phyloP scores from a whole-genome alignment of 2,329 filamentous ascomycete genomes.

The Claviceps arundinis region DNA sequence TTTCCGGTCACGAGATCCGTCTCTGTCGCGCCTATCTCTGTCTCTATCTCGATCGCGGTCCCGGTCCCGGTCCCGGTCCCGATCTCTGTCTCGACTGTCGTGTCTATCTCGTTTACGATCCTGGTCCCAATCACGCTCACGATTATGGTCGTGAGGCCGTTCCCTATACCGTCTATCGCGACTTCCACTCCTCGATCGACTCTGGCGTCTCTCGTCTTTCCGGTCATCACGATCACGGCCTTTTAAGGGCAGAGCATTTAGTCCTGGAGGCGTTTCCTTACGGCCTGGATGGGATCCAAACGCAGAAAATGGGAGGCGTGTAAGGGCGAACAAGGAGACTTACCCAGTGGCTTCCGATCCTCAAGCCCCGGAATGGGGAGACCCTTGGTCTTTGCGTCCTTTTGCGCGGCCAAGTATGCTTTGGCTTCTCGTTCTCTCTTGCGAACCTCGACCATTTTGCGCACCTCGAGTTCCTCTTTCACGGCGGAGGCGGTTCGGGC shows the following conservation, averaged over 20 bases:
- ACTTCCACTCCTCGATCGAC: slow-evolving; percentile 18
- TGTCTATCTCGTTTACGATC: slow-evolving; percentile 21
- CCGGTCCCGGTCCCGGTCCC: slow-evolving; percentile 25
- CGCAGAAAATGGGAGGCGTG: too few relatives aligned
- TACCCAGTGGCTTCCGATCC: slow-evolving; percentile 24
- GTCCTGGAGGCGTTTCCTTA: background rate
- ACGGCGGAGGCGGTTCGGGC: slow-evolving; percentile 25
- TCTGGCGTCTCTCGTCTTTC: slow-evolving; percentile 26
- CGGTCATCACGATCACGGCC: slow-evolving; percentile 9
- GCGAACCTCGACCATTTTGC: slow-evolving; percentile 48
- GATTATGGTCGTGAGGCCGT: slow-evolving; percentile 17
- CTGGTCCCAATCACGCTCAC: slow-evolving; percentile 14
- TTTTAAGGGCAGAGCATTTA: background rate
- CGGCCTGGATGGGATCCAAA: background rate
- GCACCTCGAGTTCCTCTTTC: slow-evolving; percentile 38
- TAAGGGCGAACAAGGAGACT: background rate
- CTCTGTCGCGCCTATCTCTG: slow-evolving; percentile 13
- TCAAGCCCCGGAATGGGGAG: slow-evolving; percentile 45
- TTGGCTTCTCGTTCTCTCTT: slow-evolving; percentile 52
- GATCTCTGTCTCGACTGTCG: slow-evolving; percentile 19
- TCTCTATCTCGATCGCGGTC: slow-evolving; percentile 10
- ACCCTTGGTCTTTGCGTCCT: slow-evolving; percentile 46
- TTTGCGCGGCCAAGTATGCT: slow-evolving; percentile 48
- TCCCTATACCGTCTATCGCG: slow-evolving; percentile 21
- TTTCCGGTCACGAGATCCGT: slow-evolving; percentile 18